Percentiles rank a stretch among this genome's conserved stretches.
phyloP scores from a whole-genome alignment of 176 grass and related monocot genomes.

The Musa beccarii region DNA sequence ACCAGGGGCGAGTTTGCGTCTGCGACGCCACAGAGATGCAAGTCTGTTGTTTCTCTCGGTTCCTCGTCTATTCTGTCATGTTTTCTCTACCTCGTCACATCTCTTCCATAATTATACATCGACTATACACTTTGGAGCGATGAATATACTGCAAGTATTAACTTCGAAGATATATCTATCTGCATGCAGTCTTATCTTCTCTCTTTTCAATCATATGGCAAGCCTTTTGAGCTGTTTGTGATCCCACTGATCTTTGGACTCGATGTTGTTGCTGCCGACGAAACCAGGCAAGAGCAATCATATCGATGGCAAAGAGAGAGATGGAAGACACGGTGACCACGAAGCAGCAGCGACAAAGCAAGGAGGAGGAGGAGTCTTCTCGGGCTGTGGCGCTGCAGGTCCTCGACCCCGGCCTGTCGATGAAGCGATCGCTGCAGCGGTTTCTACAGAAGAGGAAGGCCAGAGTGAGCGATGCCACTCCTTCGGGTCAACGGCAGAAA shows the following conservation, averaged over 20 bases:
- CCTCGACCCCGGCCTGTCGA: background rate
- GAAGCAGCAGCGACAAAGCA: background rate
- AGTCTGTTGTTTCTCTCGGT: background rate
- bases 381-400: background rate
- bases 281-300: constrained; percentile 4
- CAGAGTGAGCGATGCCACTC: background rate
- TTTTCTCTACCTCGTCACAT: no score
- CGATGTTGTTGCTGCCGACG: background rate
- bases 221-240: no score
- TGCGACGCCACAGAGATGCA: background rate
- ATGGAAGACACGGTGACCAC: background rate
- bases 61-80: no score
- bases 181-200: background rate
- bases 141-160: no score
- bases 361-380: background rate
- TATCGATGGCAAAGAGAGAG: background rate
- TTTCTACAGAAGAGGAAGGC: constrained; percentile 8
- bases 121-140: no score
- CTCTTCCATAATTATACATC: no score
- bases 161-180: background rate
- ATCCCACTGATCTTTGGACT: background rate
- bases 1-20: background rate
- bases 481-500: background rate
- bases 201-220: background rate
- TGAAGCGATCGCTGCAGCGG: background rate